Base-by-base conservation (phyloP, 352 stramenopile genomes). In the Globisporangium okanoganense region DNA sequence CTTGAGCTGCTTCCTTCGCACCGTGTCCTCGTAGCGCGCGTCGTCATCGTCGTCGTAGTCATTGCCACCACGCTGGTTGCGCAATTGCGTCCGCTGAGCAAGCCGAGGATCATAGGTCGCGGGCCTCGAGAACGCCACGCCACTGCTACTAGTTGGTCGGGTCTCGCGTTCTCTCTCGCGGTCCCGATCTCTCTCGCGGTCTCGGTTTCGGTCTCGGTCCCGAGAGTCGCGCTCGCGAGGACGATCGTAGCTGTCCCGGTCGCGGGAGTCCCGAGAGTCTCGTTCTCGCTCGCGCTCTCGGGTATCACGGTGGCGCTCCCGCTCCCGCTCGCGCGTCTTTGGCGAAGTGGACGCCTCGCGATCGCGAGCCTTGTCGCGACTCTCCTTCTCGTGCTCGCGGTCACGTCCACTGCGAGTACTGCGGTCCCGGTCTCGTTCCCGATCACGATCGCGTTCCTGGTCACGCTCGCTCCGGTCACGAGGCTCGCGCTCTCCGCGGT, bases 21-120 rank as follows among this genome's bases (percentile, higher is more conserved):
- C 56, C 24, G 67, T 65, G 35, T 82, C 68, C 24, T 82, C 75
- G 0, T 79, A 73, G 16, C 65, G 69, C 25, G 63, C 59, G 9
- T 78, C 68, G 31, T 87, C 72, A 29, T 85, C 67, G 13, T 77
- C 74, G 36, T 86, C 78, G 24, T 73, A 73, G 49, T 67, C 54
- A 29, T 61, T 66, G 25, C 61, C 63, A 3, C 5, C 40, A 38
- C 65, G 64, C 40, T 66, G 58, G 12, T 62, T 66, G 12, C 67
- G 61, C 45, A 61, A 61, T 25, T 89, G 75, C 1, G 80, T 81
- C 45, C 79, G 71, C 54, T 89, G 81, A 2, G 80, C 82, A 16
- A 94, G 73, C 0, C 72, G 72, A n/a, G 81, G 82, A 35, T 93
- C 85, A 62, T 95, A 95, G 56, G 84, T 94, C 24, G 82, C 82